Evolutionary conservation across 345 rosid genomes (phyloP).

Genomic region (Turnera subulata): DNA sequence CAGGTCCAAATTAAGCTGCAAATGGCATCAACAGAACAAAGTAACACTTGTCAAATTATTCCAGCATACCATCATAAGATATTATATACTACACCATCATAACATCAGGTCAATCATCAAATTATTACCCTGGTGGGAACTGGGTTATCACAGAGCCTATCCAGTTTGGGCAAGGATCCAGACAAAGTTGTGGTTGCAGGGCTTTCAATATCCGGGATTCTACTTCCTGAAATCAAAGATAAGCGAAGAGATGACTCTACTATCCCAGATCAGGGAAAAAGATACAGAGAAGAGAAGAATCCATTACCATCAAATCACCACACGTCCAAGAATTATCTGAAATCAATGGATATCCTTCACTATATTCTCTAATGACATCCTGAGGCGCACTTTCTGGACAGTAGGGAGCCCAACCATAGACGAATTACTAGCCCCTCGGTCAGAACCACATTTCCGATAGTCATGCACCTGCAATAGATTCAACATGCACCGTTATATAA

Average conservation of each 20-base stretch:
- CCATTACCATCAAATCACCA: slow-evolving; percentile 86
- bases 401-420: slow-evolving; percentile 38
- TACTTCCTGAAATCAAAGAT: slow-evolving; percentile 58
- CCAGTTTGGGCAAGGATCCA: slow-evolving; percentile 92
- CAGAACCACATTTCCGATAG: slow-evolving; percentile 50
- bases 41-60: slow-evolving; percentile 7
- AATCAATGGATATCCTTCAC: slow-evolving; percentile 84
- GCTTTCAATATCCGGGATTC: slow-evolving; percentile 92
- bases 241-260: slow-evolving; percentile 2
- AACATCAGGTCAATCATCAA: not conserved
- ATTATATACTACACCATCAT: too few species aligned
- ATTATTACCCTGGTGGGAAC: slow-evolving; percentile 54
- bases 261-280: too few species aligned
- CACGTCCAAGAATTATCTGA: slow-evolving; percentile 90
- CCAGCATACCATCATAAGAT: slow-evolving; percentile 3
- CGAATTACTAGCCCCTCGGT: slow-evolving; percentile 44
- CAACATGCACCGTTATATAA: too few species aligned
- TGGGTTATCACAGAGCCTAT: slow-evolving; percentile 57
- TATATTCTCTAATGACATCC: slow-evolving; percentile 83
- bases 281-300: slow-evolving; percentile 2
- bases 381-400: slow-evolving; percentile 61
- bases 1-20: slow-evolving; percentile 71
- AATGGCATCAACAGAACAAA: slow-evolving; percentile 13
- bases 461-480: slow-evolving; percentile 68
- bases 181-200: slow-evolving; percentile 82